Conservation (phyloP, 345 rosid genomes). For the Hibiscus syriacus region DNA sequence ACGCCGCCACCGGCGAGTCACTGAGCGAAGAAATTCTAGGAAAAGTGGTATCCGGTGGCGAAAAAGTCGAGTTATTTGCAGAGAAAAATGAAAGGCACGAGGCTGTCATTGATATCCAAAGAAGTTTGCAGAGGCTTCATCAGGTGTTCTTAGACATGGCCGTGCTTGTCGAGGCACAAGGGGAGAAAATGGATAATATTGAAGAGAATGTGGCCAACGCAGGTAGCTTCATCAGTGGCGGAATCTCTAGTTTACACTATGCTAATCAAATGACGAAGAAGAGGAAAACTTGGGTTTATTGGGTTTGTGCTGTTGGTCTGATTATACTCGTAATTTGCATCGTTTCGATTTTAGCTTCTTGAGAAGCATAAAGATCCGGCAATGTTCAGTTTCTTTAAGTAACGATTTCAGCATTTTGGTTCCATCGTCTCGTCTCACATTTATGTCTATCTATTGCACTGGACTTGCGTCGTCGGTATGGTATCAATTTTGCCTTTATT, state of each 20-base stretch:
- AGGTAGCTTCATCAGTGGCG: slow-evolving; percentile 46
- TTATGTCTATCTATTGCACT: too few relatives aligned
- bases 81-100: slow-evolving; percentile 46
- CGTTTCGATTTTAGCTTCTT: slow-evolving; percentile 48
- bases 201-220: slow-evolving; percentile 58
- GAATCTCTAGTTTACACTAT: slow-evolving; percentile 49
- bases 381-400: background rate
- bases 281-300: slow-evolving; percentile 34
- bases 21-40: slow-evolving; percentile 47
- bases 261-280: slow-evolving; percentile 64
- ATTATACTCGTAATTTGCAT: slow-evolving; percentile 51
- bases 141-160: slow-evolving; percentile 90
- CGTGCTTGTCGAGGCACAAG: slow-evolving; percentile 73
- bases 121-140: slow-evolving; percentile 66
- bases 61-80: slow-evolving; percentile 21
- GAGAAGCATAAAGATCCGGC: slow-evolving; percentile 3
- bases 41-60: slow-evolving; percentile 35
- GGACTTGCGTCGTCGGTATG: too few relatives aligned
- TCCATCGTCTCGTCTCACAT: too few relatives aligned
- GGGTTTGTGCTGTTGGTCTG: slow-evolving; percentile 41
- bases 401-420: too few relatives aligned
- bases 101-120: slow-evolving; percentile 57
- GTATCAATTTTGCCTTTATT: too few relatives aligned
- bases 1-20: slow-evolving; percentile 54
- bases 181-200: slow-evolving; percentile 58